Percentiles rank a stretch among this genome's conserved stretches.
Evolutionary conservation across 2,329 filamentous ascomycete species (phyloP).

Genomic region (Claviceps citrina): DNA sequence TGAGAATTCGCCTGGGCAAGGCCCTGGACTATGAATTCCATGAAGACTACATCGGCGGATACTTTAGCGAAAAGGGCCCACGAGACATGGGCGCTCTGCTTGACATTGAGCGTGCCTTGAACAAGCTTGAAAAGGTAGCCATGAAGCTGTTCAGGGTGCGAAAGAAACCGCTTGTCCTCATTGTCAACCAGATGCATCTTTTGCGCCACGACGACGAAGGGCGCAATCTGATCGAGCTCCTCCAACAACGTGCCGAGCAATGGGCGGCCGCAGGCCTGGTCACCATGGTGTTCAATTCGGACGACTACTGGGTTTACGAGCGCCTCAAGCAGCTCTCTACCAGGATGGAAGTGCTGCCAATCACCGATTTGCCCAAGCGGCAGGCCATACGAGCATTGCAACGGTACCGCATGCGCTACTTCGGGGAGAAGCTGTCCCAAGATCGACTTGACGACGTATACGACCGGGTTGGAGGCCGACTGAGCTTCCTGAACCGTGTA

Average conservation of each 20-base stretch:
- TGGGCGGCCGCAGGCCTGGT: constrained; percentile 89
- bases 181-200: constrained; percentile 87
- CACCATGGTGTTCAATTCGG: constrained; percentile 86
- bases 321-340: constrained; percentile 82
- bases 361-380: constrained; percentile 65
- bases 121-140: constrained; percentile 95
- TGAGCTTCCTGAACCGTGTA: constrained; percentile 78
- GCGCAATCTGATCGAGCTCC: constrained; percentile 80
- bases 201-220: constrained; percentile 84
- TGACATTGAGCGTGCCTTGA: constrained; percentile 91
- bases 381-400: constrained; percentile 63
- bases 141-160: constrained; percentile 48
- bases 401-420: constrained; percentile 70
- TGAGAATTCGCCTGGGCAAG: constrained; percentile 82
- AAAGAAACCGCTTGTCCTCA: constrained; percentile 65
- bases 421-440: constrained; percentile 40
- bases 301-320: constrained; percentile 98
- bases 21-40: constrained; percentile 93
- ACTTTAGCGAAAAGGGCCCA: constrained; percentile 88
- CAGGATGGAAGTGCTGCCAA: constrained; percentile 82
- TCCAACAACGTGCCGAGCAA: constrained; percentile 89
- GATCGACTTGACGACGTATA: constrained; percentile 63
- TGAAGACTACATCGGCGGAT: constrained; percentile 91
- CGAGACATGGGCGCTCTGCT: constrained; percentile 82
- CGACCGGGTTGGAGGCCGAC: constrained; percentile 67